Conservation (phyloP, 257 asterid genomes). For the Nicotiana attenuata region DNA sequence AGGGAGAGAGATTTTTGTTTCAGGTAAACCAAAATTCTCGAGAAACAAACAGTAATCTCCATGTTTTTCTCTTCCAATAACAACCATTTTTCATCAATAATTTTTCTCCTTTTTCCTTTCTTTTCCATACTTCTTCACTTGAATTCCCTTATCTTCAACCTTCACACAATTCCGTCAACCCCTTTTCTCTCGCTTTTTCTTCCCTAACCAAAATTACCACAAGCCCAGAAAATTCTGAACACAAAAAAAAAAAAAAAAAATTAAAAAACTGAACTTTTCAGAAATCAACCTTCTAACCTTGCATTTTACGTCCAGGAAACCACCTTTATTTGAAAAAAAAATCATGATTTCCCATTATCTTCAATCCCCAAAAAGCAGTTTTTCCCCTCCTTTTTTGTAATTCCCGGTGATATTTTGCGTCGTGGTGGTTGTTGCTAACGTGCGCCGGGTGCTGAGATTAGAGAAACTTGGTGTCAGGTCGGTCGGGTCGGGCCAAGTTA, state of each 20-base stretch:
- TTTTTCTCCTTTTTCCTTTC: not conserved
- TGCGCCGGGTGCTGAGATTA: constrained; percentile 23
- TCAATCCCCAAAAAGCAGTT: not conserved
- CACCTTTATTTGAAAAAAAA: not conserved
- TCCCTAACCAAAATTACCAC: not conserved
- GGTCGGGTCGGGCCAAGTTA: not conserved
- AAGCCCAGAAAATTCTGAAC: not conserved
- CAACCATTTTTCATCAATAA: not conserved
- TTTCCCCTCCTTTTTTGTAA: not conserved
- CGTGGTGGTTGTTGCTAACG: constrained; percentile 17
- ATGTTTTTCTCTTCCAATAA: constrained; percentile 12
- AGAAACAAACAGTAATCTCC: constrained; percentile 8
- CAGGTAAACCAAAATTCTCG: constrained; percentile 9
- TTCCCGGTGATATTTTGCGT: not conserved
- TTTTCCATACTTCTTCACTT: not conserved
- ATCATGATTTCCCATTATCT: not conserved
- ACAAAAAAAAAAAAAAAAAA: not conserved
- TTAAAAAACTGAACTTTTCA: not conserved
- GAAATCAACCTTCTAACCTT: not conserved
- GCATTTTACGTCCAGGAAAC: not conserved
- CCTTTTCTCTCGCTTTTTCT: constrained; percentile 19
- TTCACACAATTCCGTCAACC: constrained; percentile 4
- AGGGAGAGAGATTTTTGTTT: not conserved
- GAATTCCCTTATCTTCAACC: not conserved
- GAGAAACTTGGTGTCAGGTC: not conserved